Conservation (phyloP, 257 asterid species). For the Przewalskia tangutica region DNA sequence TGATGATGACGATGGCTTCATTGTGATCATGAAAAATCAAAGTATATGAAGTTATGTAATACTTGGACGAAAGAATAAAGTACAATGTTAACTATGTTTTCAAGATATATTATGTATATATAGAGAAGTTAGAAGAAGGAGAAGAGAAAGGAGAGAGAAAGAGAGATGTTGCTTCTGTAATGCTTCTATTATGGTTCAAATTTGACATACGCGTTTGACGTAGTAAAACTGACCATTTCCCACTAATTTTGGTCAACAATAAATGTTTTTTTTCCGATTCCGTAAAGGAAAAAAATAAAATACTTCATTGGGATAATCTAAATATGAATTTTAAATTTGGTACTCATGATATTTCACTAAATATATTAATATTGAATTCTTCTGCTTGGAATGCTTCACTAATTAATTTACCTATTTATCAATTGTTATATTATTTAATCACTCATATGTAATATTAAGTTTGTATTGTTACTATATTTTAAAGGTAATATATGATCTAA, state of each 20-base stretch:
- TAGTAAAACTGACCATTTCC: neutral
- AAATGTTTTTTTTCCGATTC: neutral
- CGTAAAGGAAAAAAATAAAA: no score
- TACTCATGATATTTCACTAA: no score
- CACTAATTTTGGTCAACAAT: neutral
- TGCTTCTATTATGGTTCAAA: neutral
- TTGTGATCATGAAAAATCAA: neutral
- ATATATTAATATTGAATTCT: no score
- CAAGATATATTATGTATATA: neutral
- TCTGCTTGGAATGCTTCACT: no score
- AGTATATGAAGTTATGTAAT: neutral
- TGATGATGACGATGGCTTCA: neutral
- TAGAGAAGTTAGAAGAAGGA: constrained; percentile 12
- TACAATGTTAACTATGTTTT: no score
- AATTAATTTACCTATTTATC: no score
- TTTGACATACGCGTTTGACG: neutral
- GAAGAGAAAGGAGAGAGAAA: constrained; percentile 25
- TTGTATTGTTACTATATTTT: no score
- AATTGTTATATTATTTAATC: no score
- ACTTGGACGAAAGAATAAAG: neutral
- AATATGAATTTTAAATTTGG: no score
- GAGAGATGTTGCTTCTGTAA: constrained; percentile 26
- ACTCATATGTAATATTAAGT: no score
- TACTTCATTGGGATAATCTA: neutral
- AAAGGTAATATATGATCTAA: no score